Base-by-base conservation (phyloP, 805 yeast species). In the Komagataella phaffii region DNA sequence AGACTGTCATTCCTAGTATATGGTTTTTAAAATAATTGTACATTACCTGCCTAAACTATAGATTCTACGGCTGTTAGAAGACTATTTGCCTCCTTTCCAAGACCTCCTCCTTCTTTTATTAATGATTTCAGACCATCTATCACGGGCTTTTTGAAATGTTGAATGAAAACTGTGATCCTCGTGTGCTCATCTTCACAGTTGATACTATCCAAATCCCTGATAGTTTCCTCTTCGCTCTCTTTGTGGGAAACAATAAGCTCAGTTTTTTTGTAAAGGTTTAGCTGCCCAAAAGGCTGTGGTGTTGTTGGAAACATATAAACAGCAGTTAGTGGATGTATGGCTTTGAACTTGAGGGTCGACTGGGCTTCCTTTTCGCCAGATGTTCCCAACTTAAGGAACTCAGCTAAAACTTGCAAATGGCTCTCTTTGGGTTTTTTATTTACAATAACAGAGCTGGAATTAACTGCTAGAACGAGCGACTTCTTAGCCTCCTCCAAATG, bases 101-200 rank as follows among this genome's bases (percentile, higher is more conserved):
- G 67, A 49, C 81, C 87, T 1, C 90, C 90, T 10, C 88, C 95
- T 56, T 85, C 93, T 58, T 79, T 79, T 7, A 79, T 64, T 36
- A 79, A 58, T 45, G 69, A 69, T 1, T 65, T 68, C 19, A 83
- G 68, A 44, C 86, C 83, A 48, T 68, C 72, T 18, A 59, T 52
- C 49, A 86, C 68, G 8, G 77, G 77, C 1, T 64, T 63, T 47
- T 66, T 59, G 58, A 81, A 84, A 23, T 77, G 71, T 52, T 80
- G 85, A 46, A 66, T 61, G 52, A 85, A 64, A 0, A 81, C 67
- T 50, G 72, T 72, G 30, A 76, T 61, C 58, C 93, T 69, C 1
- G 83, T 79, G 3, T 68, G 67, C 40, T 69, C 62, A 62, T 85
- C 91, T 56, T 85, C 90, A 17, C 86, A 76, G 1, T 79, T 67